A percentile compares a stretch with the other conserved stretches of the same genome.
Conservation (phyloP, 2,329 filamentous ascomycete species). For the Pseudocercospora crystallina region DNA sequence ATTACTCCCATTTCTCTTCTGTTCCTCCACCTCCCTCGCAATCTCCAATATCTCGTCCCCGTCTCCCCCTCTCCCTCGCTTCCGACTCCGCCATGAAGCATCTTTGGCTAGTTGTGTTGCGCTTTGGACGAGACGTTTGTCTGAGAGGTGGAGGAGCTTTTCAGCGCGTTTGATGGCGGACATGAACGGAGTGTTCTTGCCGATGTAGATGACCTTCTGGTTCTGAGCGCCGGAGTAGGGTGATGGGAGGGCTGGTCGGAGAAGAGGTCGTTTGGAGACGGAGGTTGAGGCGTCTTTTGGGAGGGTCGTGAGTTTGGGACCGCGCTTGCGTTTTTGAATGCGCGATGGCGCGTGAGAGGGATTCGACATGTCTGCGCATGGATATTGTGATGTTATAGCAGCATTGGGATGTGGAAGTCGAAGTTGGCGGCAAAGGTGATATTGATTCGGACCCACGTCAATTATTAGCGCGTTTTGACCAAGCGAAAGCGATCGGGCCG, state of each 20-base stretch:
- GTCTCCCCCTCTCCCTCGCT: conserved; percentile 9
- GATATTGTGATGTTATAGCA: too few species aligned
- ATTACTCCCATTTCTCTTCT: conserved; percentile 26
- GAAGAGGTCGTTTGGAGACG: conserved; percentile 58
- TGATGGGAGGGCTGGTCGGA: conserved; percentile 55
- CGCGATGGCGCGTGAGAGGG: background rate
- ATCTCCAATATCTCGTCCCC: conserved; percentile 36
- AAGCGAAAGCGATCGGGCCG: background rate
- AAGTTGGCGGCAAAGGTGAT: too few species aligned
- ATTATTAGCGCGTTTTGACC: background rate
- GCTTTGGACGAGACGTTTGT: conserved; percentile 51
- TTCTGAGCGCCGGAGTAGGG: conserved; percentile 51
- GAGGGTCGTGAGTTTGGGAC: conserved; percentile 6
- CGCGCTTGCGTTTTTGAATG: conserved; percentile 2
- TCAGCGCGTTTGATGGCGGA: conserved; percentile 65
- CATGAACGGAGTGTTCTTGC: conserved; percentile 65
- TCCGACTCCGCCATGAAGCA: conserved; percentile 19
- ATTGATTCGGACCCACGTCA: background rate
- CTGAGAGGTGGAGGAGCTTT: conserved; percentile 59
- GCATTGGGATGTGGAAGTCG: too few species aligned
- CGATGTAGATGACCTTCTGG: conserved; percentile 66
- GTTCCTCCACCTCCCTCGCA: conserved; percentile 36
- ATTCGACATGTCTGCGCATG: too few species aligned
- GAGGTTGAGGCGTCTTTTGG: conserved; percentile 31
- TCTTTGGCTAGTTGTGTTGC: conserved; percentile 35